phyloP scores from a whole-genome alignment of 228 moss, liverwort and hornwort species.

The Sphagnum fallax region DNA sequence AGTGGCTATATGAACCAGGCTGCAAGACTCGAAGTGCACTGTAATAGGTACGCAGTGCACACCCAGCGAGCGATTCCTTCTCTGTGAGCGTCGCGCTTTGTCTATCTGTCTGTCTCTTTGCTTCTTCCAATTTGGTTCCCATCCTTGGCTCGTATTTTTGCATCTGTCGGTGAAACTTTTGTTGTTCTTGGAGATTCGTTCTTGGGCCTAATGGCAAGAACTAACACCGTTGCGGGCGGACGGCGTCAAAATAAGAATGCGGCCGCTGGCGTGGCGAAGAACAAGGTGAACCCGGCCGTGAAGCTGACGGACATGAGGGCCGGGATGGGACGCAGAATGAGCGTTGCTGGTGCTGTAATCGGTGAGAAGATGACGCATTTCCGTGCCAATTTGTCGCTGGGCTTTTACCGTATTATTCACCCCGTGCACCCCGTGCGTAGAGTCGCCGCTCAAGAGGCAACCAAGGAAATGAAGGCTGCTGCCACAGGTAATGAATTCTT shows the following conservation, averaged over 20 bases:
- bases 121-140: no score
- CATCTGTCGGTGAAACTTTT: no score
- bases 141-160: no score
- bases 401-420: slow-evolving; percentile 2
- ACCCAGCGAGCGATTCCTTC: no score
- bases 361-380: slow-evolving; percentile 3
- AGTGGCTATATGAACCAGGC: no score
- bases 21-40: no score
- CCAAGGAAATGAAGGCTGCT: neutral
- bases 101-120: no score
- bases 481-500: slow-evolving; percentile 5
- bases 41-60: no score
- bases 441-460: slow-evolving; percentile 1
- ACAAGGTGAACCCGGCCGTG: neutral
- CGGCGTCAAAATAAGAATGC: neutral
- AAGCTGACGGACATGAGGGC: slow-evolving; percentile 1
- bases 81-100: no score
- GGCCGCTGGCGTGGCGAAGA: neutral
- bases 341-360: neutral
- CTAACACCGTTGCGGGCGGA: no score
- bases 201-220: no score
- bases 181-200: no score
- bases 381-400: neutral
- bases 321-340: neutral
- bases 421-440: slow-evolving; percentile 4